Conservation (phyloP, 495 filamentous ascomycete species). For the Aspergillus taichungensis region DNA sequence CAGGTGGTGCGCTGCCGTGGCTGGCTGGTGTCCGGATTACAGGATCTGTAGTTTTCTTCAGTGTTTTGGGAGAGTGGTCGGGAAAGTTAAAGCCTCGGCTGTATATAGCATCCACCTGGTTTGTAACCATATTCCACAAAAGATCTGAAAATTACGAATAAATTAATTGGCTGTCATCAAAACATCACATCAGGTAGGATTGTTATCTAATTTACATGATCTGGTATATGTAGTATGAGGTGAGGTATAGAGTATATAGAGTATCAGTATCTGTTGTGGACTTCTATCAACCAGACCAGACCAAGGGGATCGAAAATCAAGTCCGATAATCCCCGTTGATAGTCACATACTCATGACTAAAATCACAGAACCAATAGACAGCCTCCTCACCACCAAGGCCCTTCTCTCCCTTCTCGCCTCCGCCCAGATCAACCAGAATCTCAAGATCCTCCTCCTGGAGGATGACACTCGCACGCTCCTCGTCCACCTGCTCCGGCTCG, state of each 20-base stretch:
- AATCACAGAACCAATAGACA: slow-evolving; percentile 92
- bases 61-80: background rate
- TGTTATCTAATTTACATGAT: too few species aligned
- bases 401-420: slow-evolving; percentile 33
- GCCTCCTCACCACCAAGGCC: slow-evolving; percentile 65
- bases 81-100: slow-evolving; percentile 15
- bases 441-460: slow-evolving; percentile 80
- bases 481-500: slow-evolving; percentile 89
- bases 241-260: background rate
- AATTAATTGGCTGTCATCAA: background rate
- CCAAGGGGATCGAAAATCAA: slow-evolving; percentile 19
- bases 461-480: slow-evolving; percentile 75
- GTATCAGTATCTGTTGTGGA: background rate
- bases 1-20: slow-evolving; percentile 19
- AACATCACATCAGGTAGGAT: too few species aligned
- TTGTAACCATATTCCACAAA: slow-evolving; percentile 22
- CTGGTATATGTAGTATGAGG: too few species aligned
- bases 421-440: slow-evolving; percentile 61
- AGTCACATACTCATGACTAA: slow-evolving; percentile 94
- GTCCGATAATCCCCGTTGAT: slow-evolving; percentile 92
- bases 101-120: slow-evolving; percentile 18
- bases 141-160: slow-evolving; percentile 13
- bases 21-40: slow-evolving; percentile 9
- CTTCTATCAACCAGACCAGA: background rate
- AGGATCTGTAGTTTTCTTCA: slow-evolving; percentile 2